These are phyloP conservation scores for Chalaropsis ovoidea DNA, from an alignment of 2,329 filamentous ascomycete genomes.

Conservation along the genomic window DNA sequence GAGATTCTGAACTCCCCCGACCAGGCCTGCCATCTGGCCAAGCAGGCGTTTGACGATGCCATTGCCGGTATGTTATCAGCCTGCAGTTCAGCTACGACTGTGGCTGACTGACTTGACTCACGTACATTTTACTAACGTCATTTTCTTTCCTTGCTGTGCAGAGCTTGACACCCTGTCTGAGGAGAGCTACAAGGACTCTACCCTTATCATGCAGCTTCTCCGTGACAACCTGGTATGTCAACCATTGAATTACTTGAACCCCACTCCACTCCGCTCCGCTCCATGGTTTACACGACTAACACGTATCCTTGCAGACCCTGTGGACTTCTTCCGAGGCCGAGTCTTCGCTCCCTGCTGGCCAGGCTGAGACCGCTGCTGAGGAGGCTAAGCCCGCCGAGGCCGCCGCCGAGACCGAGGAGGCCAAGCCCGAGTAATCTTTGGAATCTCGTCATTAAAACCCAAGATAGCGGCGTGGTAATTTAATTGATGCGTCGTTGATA, in stretches of 20 bases:
- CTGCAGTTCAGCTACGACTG: not conserved
- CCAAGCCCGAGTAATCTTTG: slow-evolving; percentile 54
- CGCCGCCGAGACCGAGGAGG: slow-evolving; percentile 49
- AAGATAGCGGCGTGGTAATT: slow-evolving; percentile 31
- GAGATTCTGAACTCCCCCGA: slow-evolving; percentile 98
- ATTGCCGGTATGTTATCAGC: slow-evolving; percentile 54
- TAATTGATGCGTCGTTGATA: slow-evolving; percentile 28
- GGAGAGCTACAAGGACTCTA: slow-evolving; percentile 99
- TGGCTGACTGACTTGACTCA: not conserved
- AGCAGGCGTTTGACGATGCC: slow-evolving; percentile 97
- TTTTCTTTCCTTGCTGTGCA: slow-evolving; percentile 32
- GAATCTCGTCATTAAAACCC: slow-evolving; percentile 35
- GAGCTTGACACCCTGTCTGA: slow-evolving; percentile 94
- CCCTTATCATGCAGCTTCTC: slow-evolving; percentile 96
- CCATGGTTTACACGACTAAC: slow-evolving; percentile 30
- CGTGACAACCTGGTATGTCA: slow-evolving; percentile 80
- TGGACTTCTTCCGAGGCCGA: slow-evolving; percentile 99
- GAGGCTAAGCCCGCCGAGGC: slow-evolving; percentile 46
- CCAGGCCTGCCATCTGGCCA: slow-evolving; percentile 95
- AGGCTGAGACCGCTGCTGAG: slow-evolving; percentile 38
- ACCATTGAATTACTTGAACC: not conserved
- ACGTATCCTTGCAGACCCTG: slow-evolving; percentile 58
- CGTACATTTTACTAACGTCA: slow-evolving; percentile 28
- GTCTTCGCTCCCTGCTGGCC: slow-evolving; percentile 49
- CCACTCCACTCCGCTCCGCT: not conserved